These are phyloP conservation scores for Botrytis fragariae DNA, from an alignment of 2,329 filamentous ascomycete species.

Conservation along the genomic window DNA sequence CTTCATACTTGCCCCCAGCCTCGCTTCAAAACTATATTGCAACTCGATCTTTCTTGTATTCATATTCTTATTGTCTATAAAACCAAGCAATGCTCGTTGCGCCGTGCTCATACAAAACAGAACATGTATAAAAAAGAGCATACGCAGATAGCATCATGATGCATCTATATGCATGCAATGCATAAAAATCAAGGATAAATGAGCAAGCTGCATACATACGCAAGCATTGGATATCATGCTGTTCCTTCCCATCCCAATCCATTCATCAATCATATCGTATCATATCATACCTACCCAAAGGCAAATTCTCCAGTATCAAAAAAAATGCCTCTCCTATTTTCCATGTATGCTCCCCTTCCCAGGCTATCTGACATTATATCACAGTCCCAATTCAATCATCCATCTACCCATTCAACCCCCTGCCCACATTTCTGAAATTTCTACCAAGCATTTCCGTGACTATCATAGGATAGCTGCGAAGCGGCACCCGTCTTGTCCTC, in stretches of 20 bases:
- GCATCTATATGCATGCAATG: background rate
- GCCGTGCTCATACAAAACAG: background rate
- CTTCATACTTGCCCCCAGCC: background rate
- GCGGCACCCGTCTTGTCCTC: background rate
- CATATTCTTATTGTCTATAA: constrained; percentile 2
- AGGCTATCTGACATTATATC: background rate
- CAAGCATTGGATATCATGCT: constrained; percentile 13
- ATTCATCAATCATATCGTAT: constrained; percentile 11
- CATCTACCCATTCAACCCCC: background rate
- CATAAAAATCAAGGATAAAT: background rate
- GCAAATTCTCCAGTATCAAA: background rate
- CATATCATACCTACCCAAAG: background rate
- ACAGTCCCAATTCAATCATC: background rate
- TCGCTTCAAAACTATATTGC: background rate
- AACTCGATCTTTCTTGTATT: background rate
- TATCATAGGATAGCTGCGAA: constrained; percentile 17
- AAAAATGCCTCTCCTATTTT: background rate
- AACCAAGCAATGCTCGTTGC: background rate
- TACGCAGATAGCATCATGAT: background rate
- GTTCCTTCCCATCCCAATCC: background rate
- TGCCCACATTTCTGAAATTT: background rate
- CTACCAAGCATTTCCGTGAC: constrained; percentile 21
- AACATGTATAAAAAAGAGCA: background rate
- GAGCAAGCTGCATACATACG: background rate
- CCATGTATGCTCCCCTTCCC: background rate